Percentiles rank a stretch among this genome's conserved stretches.
These are phyloP conservation scores for Metschnikowia similis DNA, from an alignment of 805 yeast species.

Conservation along the genomic window DNA sequence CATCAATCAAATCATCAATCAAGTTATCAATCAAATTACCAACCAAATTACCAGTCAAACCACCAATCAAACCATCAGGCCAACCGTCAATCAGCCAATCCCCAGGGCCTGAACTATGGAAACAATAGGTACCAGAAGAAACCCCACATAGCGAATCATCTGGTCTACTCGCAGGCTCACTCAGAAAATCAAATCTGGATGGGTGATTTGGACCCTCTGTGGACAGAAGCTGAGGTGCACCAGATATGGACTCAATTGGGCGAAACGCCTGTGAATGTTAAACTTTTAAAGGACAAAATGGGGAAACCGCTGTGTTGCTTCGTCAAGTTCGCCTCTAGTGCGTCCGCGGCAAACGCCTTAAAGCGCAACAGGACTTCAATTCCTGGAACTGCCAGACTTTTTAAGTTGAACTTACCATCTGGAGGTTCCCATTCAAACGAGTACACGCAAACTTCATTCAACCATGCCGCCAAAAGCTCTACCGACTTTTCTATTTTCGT, in stretches of 20 bases:
- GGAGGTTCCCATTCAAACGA: conserved; percentile 23
- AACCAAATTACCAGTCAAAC: not conserved
- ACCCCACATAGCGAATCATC: conserved; percentile 11
- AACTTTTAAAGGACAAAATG: conserved; percentile 65
- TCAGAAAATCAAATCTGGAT: conserved; percentile 57
- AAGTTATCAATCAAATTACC: not conserved
- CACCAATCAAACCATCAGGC: conserved; percentile 1
- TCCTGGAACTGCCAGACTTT: conserved; percentile 53
- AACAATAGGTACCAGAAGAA: conserved; percentile 3
- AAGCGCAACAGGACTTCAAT: conserved; percentile 63
- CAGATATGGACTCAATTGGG: conserved; percentile 70
- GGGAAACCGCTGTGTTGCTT: conserved; percentile 59
- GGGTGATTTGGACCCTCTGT: conserved; percentile 85
- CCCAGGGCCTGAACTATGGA: not conserved
- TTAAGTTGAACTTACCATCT: conserved; percentile 81
- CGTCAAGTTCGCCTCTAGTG: conserved; percentile 61
- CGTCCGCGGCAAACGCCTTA: conserved; percentile 63
- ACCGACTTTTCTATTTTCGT: conserved; percentile 70
- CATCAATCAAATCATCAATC: conserved; percentile 1
- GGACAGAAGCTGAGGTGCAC: conserved; percentile 69
- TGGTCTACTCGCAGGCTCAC: conserved; percentile 15
- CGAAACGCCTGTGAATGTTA: conserved; percentile 55
- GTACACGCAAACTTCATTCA: not conserved
- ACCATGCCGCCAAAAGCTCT: not conserved
- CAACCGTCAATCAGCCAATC: not conserved